Conservation (phyloP, 2,329 filamentous ascomycete genomes). For the Sporothrix pseudoabietina region DNA sequence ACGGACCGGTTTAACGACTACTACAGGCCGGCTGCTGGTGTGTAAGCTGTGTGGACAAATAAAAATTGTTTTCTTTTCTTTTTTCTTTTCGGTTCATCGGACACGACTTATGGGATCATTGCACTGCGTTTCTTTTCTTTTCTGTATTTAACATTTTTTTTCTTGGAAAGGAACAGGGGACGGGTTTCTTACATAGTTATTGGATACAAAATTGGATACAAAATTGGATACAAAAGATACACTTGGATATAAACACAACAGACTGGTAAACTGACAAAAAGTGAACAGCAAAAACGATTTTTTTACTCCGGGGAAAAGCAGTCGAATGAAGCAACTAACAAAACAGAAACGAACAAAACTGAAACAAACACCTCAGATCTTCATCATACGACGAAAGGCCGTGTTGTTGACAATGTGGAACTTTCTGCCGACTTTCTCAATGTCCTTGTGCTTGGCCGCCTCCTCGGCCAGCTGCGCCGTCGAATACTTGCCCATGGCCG, state of each 20-base stretch:
- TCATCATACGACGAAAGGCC: constrained; percentile 29
- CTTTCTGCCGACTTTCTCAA: constrained; percentile 35
- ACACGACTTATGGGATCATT: background rate
- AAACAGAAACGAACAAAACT: background rate
- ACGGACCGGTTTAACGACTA: constrained; percentile 72
- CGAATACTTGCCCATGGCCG: constrained; percentile 48
- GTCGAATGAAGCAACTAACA: background rate
- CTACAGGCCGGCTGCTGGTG: constrained; percentile 54
- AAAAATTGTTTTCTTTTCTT: background rate
- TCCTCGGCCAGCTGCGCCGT: constrained; percentile 34
- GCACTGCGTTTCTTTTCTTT: background rate
- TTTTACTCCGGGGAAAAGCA: background rate
- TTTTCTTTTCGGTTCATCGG: background rate
- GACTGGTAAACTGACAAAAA: background rate
- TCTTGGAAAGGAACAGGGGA: background rate
- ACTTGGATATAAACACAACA: background rate
- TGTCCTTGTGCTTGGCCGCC: constrained; percentile 37
- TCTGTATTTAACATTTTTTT: background rate
- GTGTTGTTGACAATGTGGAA: constrained; percentile 30
- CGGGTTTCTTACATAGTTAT: background rate
- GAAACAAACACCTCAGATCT: background rate
- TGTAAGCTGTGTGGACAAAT: background rate
- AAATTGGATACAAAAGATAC: background rate
- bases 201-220: background rate
- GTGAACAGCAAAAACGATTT: background rate